phyloP scores from a whole-genome alignment of 1,284 basidiomycete genomes.

The Vanrija sp. region DNA sequence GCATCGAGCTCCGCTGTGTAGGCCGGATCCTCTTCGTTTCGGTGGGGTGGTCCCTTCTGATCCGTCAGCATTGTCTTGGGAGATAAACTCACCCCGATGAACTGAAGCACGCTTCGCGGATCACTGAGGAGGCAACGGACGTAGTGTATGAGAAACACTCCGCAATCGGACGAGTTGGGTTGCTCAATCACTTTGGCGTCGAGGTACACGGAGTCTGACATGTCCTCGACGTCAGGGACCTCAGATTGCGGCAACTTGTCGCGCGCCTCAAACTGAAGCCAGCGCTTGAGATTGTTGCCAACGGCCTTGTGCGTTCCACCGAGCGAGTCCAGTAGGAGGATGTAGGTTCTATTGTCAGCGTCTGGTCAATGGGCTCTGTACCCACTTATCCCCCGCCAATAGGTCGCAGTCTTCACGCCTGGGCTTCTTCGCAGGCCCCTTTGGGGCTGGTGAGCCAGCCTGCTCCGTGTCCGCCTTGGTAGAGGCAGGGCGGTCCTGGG shows the following conservation, averaged over 20 bases:
- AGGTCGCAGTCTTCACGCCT: constrained; percentile 14
- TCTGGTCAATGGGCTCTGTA: background rate
- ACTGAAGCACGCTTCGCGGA: constrained; percentile 29
- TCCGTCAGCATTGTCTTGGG: background rate
- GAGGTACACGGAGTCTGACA: constrained; percentile 46
- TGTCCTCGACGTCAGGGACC: constrained; percentile 37
- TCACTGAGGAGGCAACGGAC: constrained; percentile 38
- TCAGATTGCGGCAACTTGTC: constrained; percentile 58
- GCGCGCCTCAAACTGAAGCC: constrained; percentile 72
- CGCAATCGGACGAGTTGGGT: constrained; percentile 54
- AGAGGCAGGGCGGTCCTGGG: background rate
- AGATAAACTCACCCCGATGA: constrained; percentile 35
- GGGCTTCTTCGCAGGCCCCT: background rate
- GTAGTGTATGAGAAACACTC: constrained; percentile 51
- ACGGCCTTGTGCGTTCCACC: constrained; percentile 64
- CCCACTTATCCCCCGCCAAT: constrained; percentile 22
- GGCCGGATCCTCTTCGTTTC: background rate
- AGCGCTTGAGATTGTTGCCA: constrained; percentile 59
- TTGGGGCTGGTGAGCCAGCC: background rate
- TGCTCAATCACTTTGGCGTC: constrained; percentile 49
- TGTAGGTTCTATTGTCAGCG: constrained; percentile 58
- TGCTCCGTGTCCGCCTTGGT: background rate
- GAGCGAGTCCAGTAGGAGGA: constrained; percentile 86
- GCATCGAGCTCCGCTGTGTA: constrained; percentile 8
- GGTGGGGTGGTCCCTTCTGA: constrained; percentile 15